phyloP scores from a whole-genome alignment of 2,329 filamentous ascomycete genomes.

The Aureobasidium sp. region DNA sequence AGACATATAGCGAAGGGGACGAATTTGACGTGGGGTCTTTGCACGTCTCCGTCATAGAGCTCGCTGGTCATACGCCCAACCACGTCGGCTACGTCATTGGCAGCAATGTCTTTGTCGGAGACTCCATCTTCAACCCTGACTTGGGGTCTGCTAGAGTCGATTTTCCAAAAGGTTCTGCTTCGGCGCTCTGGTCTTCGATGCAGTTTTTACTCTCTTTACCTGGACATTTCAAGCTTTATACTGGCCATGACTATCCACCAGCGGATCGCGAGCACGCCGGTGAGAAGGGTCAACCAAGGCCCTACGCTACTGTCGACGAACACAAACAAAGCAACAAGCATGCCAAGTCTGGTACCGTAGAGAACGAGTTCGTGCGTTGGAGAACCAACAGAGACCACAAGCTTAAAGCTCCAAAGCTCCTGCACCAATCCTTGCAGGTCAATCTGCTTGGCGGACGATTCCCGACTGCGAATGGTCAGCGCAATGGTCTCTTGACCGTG shows the following conservation, averaged over 20 bases:
- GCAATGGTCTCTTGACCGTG: neutral
- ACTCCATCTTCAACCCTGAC: constrained; percentile 32
- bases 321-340: constrained; percentile 33
- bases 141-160: constrained; percentile 31
- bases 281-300: constrained; percentile 22
- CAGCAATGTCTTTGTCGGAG: constrained; percentile 33
- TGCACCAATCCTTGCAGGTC: constrained; percentile 33
- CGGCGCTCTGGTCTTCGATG: constrained; percentile 25
- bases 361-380: constrained; percentile 30
- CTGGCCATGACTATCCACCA: constrained; percentile 32
- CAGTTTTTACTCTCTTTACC: constrained; percentile 27
- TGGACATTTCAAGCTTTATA: constrained; percentile 28
- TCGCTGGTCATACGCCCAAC: constrained; percentile 56
- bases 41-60: constrained; percentile 42
- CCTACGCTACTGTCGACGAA: constrained; percentile 31
- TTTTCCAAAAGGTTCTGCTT: constrained; percentile 31
- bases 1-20: constrained; percentile 49
- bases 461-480: neutral
- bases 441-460: constrained; percentile 2
- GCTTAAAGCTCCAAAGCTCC: constrained; percentile 29
- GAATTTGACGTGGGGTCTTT: constrained; percentile 46
- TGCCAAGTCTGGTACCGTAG: constrained; percentile 23
- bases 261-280: constrained; percentile 10
- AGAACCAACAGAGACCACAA: constrained; percentile 28
- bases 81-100: constrained; percentile 54